phyloP scores from a whole-genome alignment of 2,329 filamentous ascomycete genomes.

The Sclerotinia sclerotiorum region DNA sequence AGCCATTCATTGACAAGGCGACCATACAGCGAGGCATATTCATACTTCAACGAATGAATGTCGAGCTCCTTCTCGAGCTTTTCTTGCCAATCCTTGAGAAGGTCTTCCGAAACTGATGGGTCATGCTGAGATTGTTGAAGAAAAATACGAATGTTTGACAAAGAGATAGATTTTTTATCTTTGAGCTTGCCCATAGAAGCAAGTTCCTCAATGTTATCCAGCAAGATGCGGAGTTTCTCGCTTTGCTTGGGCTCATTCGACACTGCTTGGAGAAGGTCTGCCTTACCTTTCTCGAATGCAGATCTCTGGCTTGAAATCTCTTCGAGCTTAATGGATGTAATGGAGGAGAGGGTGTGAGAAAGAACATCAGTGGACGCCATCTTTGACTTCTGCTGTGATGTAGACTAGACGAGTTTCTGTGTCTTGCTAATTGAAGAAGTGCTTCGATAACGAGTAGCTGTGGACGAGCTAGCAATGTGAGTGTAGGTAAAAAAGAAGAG shows the following conservation, averaged over 20 bases:
- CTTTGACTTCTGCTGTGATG: background rate
- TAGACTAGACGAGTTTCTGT: background rate
- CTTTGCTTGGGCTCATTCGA: slow-evolving; percentile 35
- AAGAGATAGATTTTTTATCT: slow-evolving; percentile 22
- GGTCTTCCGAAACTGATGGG: slow-evolving; percentile 49
- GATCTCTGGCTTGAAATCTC: slow-evolving; percentile 53
- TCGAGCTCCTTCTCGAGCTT: slow-evolving; percentile 49
- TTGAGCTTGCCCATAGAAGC: slow-evolving; percentile 39
- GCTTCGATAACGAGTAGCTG: background rate
- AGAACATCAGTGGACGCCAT: slow-evolving; percentile 45
- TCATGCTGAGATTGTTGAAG: slow-evolving; percentile 53
- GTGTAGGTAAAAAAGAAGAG: background rate
- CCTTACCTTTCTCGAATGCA: slow-evolving; percentile 49
- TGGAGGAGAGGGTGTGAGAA: slow-evolving; percentile 53
- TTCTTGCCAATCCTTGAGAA: slow-evolving; percentile 48
- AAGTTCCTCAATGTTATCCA: slow-evolving; percentile 42
- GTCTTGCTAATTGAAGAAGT: background rate
- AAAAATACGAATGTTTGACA: slow-evolving; percentile 49
- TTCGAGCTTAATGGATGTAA: slow-evolving; percentile 56
- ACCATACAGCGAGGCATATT: slow-evolving; percentile 56
- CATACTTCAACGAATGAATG: slow-evolving; percentile 51
- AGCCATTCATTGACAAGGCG: slow-evolving; percentile 56
- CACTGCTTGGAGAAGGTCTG: slow-evolving; percentile 43
- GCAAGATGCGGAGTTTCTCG: slow-evolving; percentile 41
- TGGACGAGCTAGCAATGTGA: background rate